A percentile compares a stretch with the other conserved stretches of the same genome.
These are phyloP conservation scores for Noccaea bulbosa DNA, from an alignment of 345 rosid genomes.

Conservation along the genomic window DNA sequence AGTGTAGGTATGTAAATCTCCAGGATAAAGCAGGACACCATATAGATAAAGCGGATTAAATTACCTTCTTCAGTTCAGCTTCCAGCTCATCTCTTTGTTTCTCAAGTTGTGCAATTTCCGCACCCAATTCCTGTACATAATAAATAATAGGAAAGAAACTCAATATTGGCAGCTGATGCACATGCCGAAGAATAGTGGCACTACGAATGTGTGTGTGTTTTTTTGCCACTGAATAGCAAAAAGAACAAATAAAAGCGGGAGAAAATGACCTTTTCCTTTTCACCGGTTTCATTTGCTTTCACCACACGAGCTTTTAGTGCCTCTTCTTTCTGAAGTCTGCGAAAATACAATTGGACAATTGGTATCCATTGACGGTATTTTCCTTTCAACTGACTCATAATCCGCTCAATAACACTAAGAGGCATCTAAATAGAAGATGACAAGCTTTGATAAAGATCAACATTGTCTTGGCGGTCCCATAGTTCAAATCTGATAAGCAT, in stretches of 20 bases:
- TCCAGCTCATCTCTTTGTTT: conserved; percentile 87
- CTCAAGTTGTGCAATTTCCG: conserved; percentile 78
- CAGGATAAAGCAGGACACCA: conserved; percentile 21
- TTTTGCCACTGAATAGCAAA: neutral
- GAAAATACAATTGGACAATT: conserved; percentile 28
- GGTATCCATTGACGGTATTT: conserved; percentile 14
- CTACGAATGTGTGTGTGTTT: neutral
- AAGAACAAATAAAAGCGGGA: conserved; percentile 5
- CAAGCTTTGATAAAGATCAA: conserved; percentile 10
- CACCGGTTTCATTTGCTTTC: conserved; percentile 79
- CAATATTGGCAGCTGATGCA: conserved; percentile 25
- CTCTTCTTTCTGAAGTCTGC: conserved; percentile 82
- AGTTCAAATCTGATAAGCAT: conserved; percentile 14
- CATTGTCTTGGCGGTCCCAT: conserved; percentile 6
- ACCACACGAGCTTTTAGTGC: conserved; percentile 79
- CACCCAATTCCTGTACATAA: conserved; percentile 70
- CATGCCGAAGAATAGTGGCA: conserved; percentile 8
- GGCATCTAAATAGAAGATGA: conserved; percentile 9
- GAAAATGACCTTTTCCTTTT: conserved; percentile 71
- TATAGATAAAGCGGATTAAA: conserved; percentile 35
- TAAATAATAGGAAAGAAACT: conserved; percentile 26
- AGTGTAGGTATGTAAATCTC: conserved; percentile 11
- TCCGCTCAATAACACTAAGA: conserved; percentile 7
- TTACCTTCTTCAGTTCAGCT: conserved; percentile 85
- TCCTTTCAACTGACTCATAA: conserved; percentile 24